phyloP scores from a whole-genome alignment of 345 rosid species.

The Rhodamnia rubescens region DNA sequence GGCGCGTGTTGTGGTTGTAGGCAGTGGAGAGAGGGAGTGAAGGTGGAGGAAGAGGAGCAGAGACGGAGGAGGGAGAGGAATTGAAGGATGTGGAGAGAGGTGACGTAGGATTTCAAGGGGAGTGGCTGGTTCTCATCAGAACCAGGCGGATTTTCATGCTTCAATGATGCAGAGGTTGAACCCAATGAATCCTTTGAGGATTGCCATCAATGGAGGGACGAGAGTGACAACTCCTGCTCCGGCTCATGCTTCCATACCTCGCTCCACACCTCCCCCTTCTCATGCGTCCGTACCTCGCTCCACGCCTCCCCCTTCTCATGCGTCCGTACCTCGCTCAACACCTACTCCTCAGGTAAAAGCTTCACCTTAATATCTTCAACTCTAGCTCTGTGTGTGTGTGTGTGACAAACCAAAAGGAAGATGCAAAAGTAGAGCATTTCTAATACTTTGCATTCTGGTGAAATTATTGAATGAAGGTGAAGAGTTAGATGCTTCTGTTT shows the following conservation, averaged over 20 bases:
- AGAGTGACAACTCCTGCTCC: constrained; percentile 31
- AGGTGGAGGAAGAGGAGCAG: constrained; percentile 6
- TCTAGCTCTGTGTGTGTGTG: not conserved
- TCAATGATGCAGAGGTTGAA: constrained; percentile 64
- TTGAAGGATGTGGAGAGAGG: constrained; percentile 41
- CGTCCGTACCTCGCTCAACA: constrained; percentile 57
- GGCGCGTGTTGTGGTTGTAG: not conserved
- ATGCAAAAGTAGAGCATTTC: not conserved
- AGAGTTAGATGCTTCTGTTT: not conserved
- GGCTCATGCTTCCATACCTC: constrained; percentile 18
- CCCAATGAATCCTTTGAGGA: constrained; percentile 75
- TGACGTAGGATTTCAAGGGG: constrained; percentile 17
- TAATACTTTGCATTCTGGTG: not conserved
- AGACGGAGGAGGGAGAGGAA: constrained; percentile 9
- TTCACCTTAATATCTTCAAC: not conserved
- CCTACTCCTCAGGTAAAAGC: constrained; percentile 69
- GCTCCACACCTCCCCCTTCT: constrained; percentile 2
- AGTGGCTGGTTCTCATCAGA: constrained; percentile 1
- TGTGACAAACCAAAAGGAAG: not conserved
- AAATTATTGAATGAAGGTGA: not conserved
- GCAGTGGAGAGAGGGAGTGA: constrained; percentile 27
- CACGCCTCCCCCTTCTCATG: constrained; percentile 25
- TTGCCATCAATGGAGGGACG: constrained; percentile 36
- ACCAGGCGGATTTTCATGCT: constrained; percentile 11
- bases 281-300: constrained; percentile 45